Percentiles rank a stretch among this genome's conserved stretches.
phyloP scores from a whole-genome alignment of 768 basidiomycete genomes.

The Mycena metata region DNA sequence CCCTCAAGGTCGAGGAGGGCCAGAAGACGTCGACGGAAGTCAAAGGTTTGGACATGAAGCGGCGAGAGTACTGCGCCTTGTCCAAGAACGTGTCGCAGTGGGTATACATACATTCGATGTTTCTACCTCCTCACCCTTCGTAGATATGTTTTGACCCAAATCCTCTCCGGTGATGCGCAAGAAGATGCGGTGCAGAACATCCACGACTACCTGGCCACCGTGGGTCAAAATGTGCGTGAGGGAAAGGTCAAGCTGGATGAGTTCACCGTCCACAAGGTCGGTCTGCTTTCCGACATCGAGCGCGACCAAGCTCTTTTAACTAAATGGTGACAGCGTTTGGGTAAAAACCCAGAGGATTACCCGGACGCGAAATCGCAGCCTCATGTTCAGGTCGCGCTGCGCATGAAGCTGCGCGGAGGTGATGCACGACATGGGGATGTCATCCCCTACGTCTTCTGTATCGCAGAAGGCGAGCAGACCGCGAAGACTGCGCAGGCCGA shows the following conservation, averaged over 20 bases:
- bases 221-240: constrained; percentile 83
- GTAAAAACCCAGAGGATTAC: constrained; percentile 97
- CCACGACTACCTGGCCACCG: constrained; percentile 87
- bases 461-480: constrained; percentile 77
- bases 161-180: constrained; percentile 91
- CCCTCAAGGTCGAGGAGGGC: constrained; percentile 92
- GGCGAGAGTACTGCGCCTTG: constrained; percentile 92
- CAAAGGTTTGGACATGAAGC: constrained; percentile 99
- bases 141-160: constrained; percentile 91
- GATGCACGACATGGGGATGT: constrained; percentile 91
- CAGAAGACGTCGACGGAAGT: constrained; percentile 82
- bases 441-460: constrained; percentile 95
- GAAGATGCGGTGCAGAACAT: constrained; percentile 92
- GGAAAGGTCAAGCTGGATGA: constrained; percentile 90
- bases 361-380: constrained; percentile 96
- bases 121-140: constrained; percentile 1
- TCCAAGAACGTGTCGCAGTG: constrained; percentile 96
- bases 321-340: constrained; percentile 74
- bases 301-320: neutral
- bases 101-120: constrained; percentile 47
- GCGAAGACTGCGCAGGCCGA: constrained; percentile 88
- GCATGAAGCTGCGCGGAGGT: constrained; percentile 87
- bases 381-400: constrained; percentile 95
- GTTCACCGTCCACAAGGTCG: constrained; percentile 94
- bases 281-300: constrained; percentile 26